A percentile compares a stretch with the other conserved stretches of the same genome.
Conservation (phyloP, 768 basidiomycete genomes). For the Paxillus rubicundulus region DNA sequence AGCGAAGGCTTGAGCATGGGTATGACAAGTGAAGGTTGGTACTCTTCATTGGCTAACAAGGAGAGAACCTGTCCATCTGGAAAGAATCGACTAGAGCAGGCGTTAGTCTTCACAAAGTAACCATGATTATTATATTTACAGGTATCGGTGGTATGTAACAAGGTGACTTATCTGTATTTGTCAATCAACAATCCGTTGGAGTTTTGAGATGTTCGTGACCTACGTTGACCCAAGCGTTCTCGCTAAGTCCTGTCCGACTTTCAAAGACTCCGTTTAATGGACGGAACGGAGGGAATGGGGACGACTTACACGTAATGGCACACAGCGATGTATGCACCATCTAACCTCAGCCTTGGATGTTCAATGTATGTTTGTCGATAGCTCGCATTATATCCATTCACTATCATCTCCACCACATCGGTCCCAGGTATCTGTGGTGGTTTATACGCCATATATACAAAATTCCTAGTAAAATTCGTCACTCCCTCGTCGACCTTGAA, state of each 20-base stretch:
- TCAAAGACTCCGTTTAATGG: slow-evolving; percentile 4
- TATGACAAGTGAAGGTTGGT: slow-evolving; percentile 67
- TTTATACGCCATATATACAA: slow-evolving; percentile 65
- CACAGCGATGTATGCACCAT: slow-evolving; percentile 89
- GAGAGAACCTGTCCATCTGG: slow-evolving; percentile 85
- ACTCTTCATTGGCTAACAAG: slow-evolving; percentile 78
- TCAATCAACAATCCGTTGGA: slow-evolving; percentile 6
- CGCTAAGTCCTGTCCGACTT: slow-evolving; percentile 63
- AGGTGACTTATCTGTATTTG: slow-evolving; percentile 67
- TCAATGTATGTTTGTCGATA: slow-evolving; percentile 80
- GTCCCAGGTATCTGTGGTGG: slow-evolving; percentile 68
- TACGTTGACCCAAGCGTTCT: slow-evolving; percentile 87
- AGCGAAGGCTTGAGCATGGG: slow-evolving; percentile 72
- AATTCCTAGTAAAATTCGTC: slow-evolving; percentile 41
- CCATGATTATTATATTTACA: slow-evolving; percentile 47
- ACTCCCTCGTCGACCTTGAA: background rate
- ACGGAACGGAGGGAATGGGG: slow-evolving; percentile 1
- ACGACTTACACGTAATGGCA: slow-evolving; percentile 78
- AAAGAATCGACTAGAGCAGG: slow-evolving; percentile 68
- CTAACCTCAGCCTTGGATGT: slow-evolving; percentile 79
- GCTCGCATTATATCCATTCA: slow-evolving; percentile 54
- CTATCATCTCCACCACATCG: slow-evolving; percentile 48
- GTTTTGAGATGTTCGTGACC: slow-evolving; percentile 24
- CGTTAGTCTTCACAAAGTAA: slow-evolving; percentile 2
- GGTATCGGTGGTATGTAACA: slow-evolving; percentile 89